These are phyloP conservation scores for Sisymbrium irio DNA, from an alignment of 345 rosid species.

Conservation along the genomic window DNA sequence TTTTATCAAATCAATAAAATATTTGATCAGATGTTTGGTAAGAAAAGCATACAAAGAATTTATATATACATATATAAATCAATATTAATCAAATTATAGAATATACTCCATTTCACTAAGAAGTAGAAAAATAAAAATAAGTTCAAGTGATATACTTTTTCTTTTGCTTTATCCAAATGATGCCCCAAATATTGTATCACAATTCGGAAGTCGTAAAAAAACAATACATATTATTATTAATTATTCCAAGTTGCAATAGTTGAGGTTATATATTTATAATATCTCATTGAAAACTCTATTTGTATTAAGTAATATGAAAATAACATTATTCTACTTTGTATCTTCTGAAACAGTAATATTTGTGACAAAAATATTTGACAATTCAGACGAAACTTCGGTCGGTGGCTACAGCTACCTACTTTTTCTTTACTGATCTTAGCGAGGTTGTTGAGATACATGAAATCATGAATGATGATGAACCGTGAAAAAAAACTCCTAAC, in stretches of 20 bases:
- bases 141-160: neutral
- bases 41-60: neutral
- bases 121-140: neutral
- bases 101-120: conserved; percentile 16
- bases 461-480: neutral
- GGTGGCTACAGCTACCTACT: conserved; percentile 12
- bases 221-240: neutral
- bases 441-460: neutral
- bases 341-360: neutral
- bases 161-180: conserved; percentile 14
- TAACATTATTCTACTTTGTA: neutral
- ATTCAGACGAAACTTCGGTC: neutral
- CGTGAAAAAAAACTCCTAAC: neutral
- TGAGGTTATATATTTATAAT: neutral
- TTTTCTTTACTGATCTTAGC: conserved; percentile 4
- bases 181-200: neutral
- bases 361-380: neutral
- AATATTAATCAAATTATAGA: neutral
- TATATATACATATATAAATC: neutral
- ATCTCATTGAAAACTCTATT: neutral
- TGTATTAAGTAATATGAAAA: neutral
- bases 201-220: neutral
- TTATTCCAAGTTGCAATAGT: conserved; percentile 6
- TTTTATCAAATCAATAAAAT: conserved; percentile 1
- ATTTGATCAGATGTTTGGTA: conserved; percentile 14